Base-by-base conservation (phyloP, 805 yeast species). In the Debaryomyces hansenii region DNA sequence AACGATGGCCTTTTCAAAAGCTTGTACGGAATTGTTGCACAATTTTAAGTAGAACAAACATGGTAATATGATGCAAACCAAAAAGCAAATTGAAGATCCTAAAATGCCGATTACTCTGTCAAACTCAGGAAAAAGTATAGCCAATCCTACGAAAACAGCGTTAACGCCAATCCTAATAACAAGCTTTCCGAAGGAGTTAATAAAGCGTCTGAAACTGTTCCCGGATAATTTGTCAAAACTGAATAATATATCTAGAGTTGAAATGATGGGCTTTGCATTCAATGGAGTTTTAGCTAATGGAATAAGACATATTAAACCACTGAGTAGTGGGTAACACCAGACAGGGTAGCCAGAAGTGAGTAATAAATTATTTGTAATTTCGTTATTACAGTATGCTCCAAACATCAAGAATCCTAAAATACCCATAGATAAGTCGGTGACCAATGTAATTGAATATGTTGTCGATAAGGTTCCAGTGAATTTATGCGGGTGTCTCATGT, bases 201-300 rank as follows among this genome's bases (percentile, higher is more conserved):
- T 3, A 11, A 39, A n/a, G 10, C 36, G 45, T 4, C 44, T 42
- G 24, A 54, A 47, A 44, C 49, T 45, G 21, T 37, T 40, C 11
- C 42, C 37, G 9, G 58, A 42, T 7, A 40, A 33, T 31, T 49
- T 47, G 40, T 65, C 65, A 20, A 66, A 64, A 46, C 69, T 67
- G 28, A 80, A 63, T n/a, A 82, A 45, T 9, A 74, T 64, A 55
- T 87, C 95, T 33, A 86, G 58, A 0, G 90, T 82, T 1, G 91
- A 75, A 28, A 87, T 79, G 24, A 90, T 82, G 0, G 97, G 97
- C 57, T 90, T 81, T 10, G 91, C 87, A 53, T 84, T 85, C 35
- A 90, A 73, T 0, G 97, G 96, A 1, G 90, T 78, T 58, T 90
- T 90, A 1, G 96, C 88, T 27, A 90, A 63, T 1, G 97, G 96